Evolutionary conservation across 768 basidiomycete genomes (phyloP), one percentile per base, ranked within the genome.

Genomic region (Tricholoma sp.): DNA sequence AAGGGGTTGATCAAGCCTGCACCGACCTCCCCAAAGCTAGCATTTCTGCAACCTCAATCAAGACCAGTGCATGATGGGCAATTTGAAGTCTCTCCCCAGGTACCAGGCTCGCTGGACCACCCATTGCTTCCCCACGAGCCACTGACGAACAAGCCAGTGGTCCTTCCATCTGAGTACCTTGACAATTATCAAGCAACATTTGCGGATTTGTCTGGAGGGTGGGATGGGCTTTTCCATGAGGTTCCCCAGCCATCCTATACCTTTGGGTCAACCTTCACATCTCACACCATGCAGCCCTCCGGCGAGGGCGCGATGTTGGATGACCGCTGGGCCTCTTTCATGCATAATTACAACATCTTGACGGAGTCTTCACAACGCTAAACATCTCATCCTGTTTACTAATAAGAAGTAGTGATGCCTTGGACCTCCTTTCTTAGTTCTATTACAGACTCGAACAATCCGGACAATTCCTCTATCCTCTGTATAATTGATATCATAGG

Each of bases 311-410:
- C 59, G n/a, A 68, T 69, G 63, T 41, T 72, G 61, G 71, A 78
- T 57, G 73, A 77, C 54, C 66, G 69, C 31, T 75, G 76, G 75
- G 67, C 69, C 5, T 72, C 72, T n/a, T 73, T 75, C 56, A 74
- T 72, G 70, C 64, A 73, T 37, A 66, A 69, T 57, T 69, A 71
- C 54, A 66, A 60, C 45, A 62, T 73, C 16, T 47, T 72, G 24
- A 57, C 56, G 7, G 37, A 60, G 19, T 58, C 63, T 32, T 47
- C 45, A 50, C 45, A 45, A 5, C 51, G 6, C 12, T 21, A 22
- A 21, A 22, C 21, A 10, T 11, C 14, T 10, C 21, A 39, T n/a
- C 5, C 37, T 39, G 37, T 11, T 12, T 35, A 12, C 12, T n/a
- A n/a, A n/a, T n/a, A n/a, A n/a, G n/a, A n/a, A n/a, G n/a, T n/a